phyloP scores from a whole-genome alignment of 1,284 basidiomycete species.

The Pseudozyma hubeiensis region DNA sequence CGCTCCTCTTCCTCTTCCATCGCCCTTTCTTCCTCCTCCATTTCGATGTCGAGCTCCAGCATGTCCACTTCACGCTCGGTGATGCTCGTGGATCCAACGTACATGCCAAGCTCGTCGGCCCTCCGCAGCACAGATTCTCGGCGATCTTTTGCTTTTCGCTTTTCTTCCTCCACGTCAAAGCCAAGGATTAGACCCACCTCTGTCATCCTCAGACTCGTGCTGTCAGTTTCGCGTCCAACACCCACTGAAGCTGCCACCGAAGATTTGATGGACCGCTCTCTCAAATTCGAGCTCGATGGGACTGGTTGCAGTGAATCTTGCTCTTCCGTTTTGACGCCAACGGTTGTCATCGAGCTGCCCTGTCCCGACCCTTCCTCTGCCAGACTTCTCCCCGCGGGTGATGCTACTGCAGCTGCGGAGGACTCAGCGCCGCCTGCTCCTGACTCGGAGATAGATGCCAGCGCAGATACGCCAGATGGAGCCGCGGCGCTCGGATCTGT shows the following conservation, averaged over 20 bases:
- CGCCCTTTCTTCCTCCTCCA: constrained; percentile 8
- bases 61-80: constrained; percentile 13
- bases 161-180: constrained; percentile 45
- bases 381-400: constrained; percentile 3
- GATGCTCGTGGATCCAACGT: neutral
- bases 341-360: neutral
- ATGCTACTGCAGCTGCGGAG: neutral
- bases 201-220: constrained; percentile 35
- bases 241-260: constrained; percentile 43
- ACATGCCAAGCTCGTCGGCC: constrained; percentile 1
- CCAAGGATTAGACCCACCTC: constrained; percentile 46
- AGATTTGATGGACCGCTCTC: constrained; percentile 43
- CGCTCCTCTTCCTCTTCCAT: constrained; percentile 7
- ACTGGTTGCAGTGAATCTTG: neutral
- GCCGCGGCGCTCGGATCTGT: constrained; percentile 1
- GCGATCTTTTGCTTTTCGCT: constrained; percentile 20
- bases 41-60: constrained; percentile 18
- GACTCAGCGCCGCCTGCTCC: neutral
- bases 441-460: neutral
- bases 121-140: constrained; percentile 18
- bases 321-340: neutral
- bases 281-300: constrained; percentile 6
- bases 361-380: neutral
- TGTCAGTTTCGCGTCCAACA: constrained; percentile 28
- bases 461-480: neutral